Conservation (phyloP, 148 eudicot species). For the Camellia granthamiana region DNA sequence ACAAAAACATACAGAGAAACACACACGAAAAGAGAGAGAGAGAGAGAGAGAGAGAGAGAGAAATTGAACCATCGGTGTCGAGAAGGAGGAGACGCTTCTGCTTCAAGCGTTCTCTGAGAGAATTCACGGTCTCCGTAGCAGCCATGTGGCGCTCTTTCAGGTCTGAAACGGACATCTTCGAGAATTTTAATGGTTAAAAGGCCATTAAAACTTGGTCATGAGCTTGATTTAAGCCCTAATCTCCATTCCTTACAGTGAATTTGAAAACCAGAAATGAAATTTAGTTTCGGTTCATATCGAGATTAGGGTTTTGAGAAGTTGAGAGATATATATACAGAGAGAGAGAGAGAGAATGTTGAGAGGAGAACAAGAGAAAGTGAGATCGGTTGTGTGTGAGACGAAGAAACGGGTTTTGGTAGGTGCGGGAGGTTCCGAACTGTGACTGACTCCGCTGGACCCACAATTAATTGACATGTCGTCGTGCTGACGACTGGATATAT, state of each 20-base stretch:
- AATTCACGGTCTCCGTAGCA: constrained; percentile 63
- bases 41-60: neutral
- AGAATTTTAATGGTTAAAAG: neutral
- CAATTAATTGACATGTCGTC: too few species aligned
- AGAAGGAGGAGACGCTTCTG: constrained; percentile 68
- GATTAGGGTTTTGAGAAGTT: neutral
- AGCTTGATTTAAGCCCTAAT: neutral
- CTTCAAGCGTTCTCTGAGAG: constrained; percentile 70
- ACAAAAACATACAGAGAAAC: neutral
- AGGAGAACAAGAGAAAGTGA: neutral
- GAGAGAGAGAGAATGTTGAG: neutral
- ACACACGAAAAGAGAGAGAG: neutral
- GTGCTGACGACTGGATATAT: too few species aligned
- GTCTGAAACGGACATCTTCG: constrained; percentile 66
- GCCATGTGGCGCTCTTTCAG: constrained; percentile 76
- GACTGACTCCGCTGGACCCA: too few species aligned
- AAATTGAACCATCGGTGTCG: constrained; percentile 69
- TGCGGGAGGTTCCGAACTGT: too few species aligned
- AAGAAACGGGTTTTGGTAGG: neutral
- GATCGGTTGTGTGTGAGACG: neutral
- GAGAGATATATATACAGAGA: neutral
- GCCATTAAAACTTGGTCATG: neutral
- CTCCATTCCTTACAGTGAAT: neutral
- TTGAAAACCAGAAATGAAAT: neutral
- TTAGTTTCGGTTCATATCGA: neutral